A percentile compares a stretch with the other conserved stretches of the same genome.
Conservation (phyloP, 2,329 filamentous ascomycete species). For the Diaporthe humulicola region DNA sequence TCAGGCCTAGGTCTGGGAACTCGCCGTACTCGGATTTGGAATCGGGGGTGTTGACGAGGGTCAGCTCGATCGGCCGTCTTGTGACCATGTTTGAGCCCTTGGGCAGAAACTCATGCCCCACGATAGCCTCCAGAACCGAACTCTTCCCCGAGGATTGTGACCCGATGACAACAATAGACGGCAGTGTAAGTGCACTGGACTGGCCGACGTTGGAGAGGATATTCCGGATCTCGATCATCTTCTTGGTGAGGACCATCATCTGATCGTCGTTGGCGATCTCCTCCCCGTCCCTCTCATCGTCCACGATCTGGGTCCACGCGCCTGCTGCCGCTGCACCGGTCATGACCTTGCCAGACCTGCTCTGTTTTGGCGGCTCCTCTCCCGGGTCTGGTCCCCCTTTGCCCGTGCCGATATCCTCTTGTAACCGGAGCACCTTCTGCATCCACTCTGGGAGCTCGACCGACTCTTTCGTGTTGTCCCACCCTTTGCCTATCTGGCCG, state of each 20-base stretch:
- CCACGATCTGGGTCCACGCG: constrained; percentile 70
- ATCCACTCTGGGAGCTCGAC: constrained; percentile 82
- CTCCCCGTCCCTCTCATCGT: constrained; percentile 72
- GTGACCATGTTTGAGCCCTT: constrained; percentile 99
- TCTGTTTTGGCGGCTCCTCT: constrained; percentile 69
- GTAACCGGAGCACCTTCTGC: constrained; percentile 75
- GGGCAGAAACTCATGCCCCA: constrained; percentile 96
- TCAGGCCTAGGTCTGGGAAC: constrained; percentile 90
- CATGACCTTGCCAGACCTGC: constrained; percentile 67
- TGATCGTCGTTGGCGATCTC: constrained; percentile 89
- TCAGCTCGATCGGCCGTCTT: constrained; percentile 93
- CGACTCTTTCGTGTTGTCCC: constrained; percentile 83
- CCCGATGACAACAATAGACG: constrained; percentile 98
- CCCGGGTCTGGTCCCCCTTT: constrained; percentile 63
- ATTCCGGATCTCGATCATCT: constrained; percentile 98
- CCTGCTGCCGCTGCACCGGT: constrained; percentile 80
- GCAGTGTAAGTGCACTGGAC: constrained; percentile 87
- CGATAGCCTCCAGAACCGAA: constrained; percentile 95
- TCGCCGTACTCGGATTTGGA: constrained; percentile 92
- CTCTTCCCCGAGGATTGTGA: constrained; percentile 99
- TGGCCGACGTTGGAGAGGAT: constrained; percentile 94
- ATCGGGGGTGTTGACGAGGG: constrained; percentile 93
- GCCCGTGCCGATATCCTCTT: constrained; percentile 70
- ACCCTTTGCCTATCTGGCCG: constrained; percentile 83
- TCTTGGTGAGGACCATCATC: constrained; percentile 99